Evolutionary conservation across 441 rosid genomes (phyloP), one percentile per base, ranked within the genome.

Genomic region (Euphorbia corollata): DNA sequence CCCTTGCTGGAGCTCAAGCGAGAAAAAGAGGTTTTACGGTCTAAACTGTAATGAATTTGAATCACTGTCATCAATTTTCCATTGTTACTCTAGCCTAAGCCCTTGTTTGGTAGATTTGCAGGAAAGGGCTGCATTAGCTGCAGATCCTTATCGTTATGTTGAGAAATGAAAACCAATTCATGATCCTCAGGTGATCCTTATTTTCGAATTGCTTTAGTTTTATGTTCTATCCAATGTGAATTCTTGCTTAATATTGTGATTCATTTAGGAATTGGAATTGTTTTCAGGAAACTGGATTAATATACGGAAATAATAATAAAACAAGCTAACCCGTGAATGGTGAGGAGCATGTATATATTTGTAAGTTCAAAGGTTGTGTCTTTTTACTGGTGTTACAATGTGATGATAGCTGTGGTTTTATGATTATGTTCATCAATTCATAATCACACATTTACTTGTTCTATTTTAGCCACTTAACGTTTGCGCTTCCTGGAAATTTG

Each of bases 1-100:
- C 98, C 98, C 23, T 74, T 91, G 60, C 98, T 83, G 6, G 98
- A 92, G 70, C 96, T 88, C 71, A 82, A 75, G 73, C 85, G 86
- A 59, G 83, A 88, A 54, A 94, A 88, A 74, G 72, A 87, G 90
- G 98, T 27, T 27, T 27, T 91, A 48, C 5, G 34, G 32, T 12
- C 1, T 1, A 6, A 51, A 16, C 18, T 51, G 19, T 18, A 51
- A 8, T 47, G 10, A 8, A 11, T 38, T 54, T 19, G 15, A 6
- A 2, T 8, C 20, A 24, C 22, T 3, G 8, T 56, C 15, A 41
- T 55, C 8, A 1, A 8, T 8, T 13, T 51, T 36, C n/a, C 0
- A 8, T 16, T 6, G 1, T 6, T 67, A 0, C n/a, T 41, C 8
- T 2, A 39, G 43, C 5, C 15, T 1, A 12, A 24, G 2, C 2